Evolutionary conservation across 2,329 filamentous ascomycete genomes (phyloP), one percentile per base, ranked within the genome.

Genomic region (Fusarium floridanum): DNA sequence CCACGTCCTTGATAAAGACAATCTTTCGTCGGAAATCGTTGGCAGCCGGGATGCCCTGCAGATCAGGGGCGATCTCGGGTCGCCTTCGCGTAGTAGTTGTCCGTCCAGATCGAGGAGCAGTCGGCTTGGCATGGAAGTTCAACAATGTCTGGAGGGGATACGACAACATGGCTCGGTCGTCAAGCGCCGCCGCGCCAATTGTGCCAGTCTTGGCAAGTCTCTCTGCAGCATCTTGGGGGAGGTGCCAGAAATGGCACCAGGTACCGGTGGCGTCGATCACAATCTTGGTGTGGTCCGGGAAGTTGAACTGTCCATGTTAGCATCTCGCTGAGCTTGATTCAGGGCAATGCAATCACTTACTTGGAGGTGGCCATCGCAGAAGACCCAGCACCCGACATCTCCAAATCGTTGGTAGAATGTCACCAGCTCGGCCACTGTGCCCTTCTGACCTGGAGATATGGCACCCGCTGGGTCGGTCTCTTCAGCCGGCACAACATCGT

Each of bases 281-380:
- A 64, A 97, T 89, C 83, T 97, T 97, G 68, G 94, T 96, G 81
- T 97, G 94, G 76, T 97, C 94, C 3, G 94, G 94, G 82, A 97
- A 97, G 84, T 97, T 96, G 83, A 96, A 94, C 89, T 95, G 66
- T n/a, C 24, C 41, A 29, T 68, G 75, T 82, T 74, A 82, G 79
- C 64, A 68, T 48, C 14, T 22, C 32, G 14, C 34, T 1, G 27
- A 10, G 9, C 16, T 34, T 11, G 5, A 27, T 14, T 12, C 5
- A 53, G 6, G 17, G 16, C 24, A 24, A 16, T 24, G 11, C 29
- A n/a, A 14, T 24, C 22, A 67, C 80, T 75, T 85, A 92, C 91
- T 86, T 94, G 93, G 75, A 95, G 88, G 77, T 94, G 93, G 3
- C 94, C 94, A 80, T 96, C 93, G 66, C 89, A 90, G 78, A 96